Evolutionary conservation across 2,329 filamentous ascomycete genomes (phyloP).

Genomic region (Leptodontidium sp.): DNA sequence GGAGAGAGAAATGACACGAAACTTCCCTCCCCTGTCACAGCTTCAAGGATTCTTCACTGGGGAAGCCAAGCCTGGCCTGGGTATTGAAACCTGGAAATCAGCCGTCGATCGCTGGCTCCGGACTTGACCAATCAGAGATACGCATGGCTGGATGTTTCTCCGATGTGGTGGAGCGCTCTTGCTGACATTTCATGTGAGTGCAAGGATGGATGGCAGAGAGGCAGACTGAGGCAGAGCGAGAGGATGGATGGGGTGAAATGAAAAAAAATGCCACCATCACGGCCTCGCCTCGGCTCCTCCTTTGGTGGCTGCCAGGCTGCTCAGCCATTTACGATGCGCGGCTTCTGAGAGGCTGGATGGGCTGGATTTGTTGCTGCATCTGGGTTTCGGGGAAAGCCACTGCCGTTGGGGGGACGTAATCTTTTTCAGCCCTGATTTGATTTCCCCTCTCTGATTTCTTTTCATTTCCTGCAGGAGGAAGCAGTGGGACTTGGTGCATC

Average conservation of each 20-base stretch:
- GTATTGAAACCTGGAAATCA: background rate
- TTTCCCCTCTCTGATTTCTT: background rate
- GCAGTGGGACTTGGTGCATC: too few relatives aligned
- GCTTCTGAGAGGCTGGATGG: conserved; percentile 12
- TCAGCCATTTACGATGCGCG: background rate
- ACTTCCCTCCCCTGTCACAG: background rate
- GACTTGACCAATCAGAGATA: background rate
- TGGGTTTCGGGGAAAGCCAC: conserved; percentile 11
- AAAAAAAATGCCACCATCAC: background rate
- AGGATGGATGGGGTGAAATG: background rate
- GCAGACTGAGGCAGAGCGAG: background rate
- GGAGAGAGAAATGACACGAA: too few relatives aligned
- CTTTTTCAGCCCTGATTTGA: background rate
- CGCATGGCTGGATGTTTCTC: background rate
- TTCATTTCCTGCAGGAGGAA: too few relatives aligned
- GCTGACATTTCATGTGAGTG: background rate
- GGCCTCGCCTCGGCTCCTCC: conserved; percentile 1
- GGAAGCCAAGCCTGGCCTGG: background rate
- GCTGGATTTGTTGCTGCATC: background rate
- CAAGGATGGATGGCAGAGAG: background rate
- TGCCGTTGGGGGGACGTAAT: conserved; percentile 8
- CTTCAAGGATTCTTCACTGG: background rate
- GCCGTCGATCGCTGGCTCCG: conserved; percentile 8
- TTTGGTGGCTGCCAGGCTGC: background rate
- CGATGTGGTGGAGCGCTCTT: background rate